phyloP scores from a whole-genome alignment of 352 stramenopile genomes.

The Thraustotheca clavata region DNA sequence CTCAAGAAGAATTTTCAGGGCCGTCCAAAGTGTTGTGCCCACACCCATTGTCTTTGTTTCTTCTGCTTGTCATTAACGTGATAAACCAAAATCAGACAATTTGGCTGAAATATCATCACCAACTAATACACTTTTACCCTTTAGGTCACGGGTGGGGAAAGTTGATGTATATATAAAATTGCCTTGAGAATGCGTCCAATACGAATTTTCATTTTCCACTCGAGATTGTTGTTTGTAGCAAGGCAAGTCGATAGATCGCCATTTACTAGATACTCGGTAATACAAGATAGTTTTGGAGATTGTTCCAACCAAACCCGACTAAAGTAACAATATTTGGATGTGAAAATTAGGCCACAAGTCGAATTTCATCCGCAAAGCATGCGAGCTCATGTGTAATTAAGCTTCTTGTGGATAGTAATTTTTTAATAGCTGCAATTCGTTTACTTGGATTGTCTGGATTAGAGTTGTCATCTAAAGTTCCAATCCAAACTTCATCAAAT shows the following conservation, averaged over 20 bases:
- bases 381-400: constrained; percentile 76
- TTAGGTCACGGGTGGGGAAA: constrained; percentile 51
- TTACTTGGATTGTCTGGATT: constrained; percentile 41
- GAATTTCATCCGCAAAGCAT: constrained; percentile 74
- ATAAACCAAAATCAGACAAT: constrained; percentile 72
- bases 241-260: constrained; percentile 64
- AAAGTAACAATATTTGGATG: constrained; percentile 78
- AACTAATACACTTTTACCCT: constrained; percentile 75
- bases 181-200: constrained; percentile 63
- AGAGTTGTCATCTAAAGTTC: too few species aligned
- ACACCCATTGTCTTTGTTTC: constrained; percentile 81
- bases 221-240: constrained; percentile 46
- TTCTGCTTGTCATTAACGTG: constrained; percentile 51
- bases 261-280: constrained; percentile 74
- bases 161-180: constrained; percentile 62
- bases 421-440: constrained; percentile 63
- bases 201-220: constrained; percentile 78
- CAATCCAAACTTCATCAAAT: constrained; percentile 70
- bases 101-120: constrained; percentile 56
- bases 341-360: constrained; percentile 59
- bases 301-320: constrained; percentile 71
- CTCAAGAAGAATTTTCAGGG: constrained; percentile 68
- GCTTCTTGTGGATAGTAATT: constrained; percentile 66
- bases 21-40: constrained; percentile 80
- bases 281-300: constrained; percentile 56